Conservation (phyloP, 768 basidiomycete species). For the Tulasnella sp. region DNA sequence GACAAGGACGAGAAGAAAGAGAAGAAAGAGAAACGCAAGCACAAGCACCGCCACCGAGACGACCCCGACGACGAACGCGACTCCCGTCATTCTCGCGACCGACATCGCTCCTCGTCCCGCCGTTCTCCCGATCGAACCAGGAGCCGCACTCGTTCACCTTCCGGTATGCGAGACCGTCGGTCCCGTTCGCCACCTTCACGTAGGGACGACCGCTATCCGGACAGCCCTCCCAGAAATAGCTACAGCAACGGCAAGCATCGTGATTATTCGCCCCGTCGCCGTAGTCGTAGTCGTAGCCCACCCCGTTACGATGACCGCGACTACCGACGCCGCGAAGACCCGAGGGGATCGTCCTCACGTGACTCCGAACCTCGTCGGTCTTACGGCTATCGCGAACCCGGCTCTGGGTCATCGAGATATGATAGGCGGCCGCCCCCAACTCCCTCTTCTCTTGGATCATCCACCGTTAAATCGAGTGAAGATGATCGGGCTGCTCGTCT, state of each 20-base stretch:
- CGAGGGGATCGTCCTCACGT: constrained; percentile 37
- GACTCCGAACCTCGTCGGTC: constrained; percentile 36
- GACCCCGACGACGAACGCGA: constrained; percentile 43
- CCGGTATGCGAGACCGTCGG: constrained; percentile 52
- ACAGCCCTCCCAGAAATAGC: constrained; percentile 38
- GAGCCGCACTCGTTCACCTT: constrained; percentile 52
- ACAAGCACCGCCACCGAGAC: constrained; percentile 37
- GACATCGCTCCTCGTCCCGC: constrained; percentile 39
- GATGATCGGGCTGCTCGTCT: constrained; percentile 80
- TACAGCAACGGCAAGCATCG: constrained; percentile 41
- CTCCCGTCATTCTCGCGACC: constrained; percentile 21
- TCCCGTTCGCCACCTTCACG: constrained; percentile 53
- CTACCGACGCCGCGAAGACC: constrained; percentile 40
- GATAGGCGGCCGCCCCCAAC: constrained; percentile 48
- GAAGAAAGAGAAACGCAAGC: constrained; percentile 59
- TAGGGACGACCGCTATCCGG: constrained; percentile 30
- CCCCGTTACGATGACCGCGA: constrained; percentile 34
- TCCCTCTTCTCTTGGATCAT: constrained; percentile 48
- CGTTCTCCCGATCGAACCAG: constrained; percentile 42
- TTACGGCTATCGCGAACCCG: constrained; percentile 27
- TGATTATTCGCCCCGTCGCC: constrained; percentile 38
- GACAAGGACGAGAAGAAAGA: constrained; percentile 70
- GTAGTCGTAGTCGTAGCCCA: constrained; percentile 20
- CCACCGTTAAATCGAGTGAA: constrained; percentile 37
- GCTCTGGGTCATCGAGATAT: constrained; percentile 39